Evolutionary conservation across 768 basidiomycete genomes (phyloP), one percentile per base, ranked within the genome.

Genomic region (Lactifluus subvellereus): DNA sequence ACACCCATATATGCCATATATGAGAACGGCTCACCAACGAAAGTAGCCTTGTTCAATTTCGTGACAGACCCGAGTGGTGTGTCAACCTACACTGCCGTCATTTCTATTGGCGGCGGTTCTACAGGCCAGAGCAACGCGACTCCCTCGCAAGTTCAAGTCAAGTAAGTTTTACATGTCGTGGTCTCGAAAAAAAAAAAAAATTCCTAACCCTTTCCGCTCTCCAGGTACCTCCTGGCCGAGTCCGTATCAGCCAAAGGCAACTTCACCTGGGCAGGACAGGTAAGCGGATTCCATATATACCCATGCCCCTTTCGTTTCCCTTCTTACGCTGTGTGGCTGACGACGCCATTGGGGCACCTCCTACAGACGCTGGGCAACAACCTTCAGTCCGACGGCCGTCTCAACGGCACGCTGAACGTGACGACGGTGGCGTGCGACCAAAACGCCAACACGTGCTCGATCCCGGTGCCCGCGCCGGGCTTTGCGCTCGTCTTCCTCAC

Each of bases 241-340:
- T 80, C 80, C 1, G 84, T 89, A 3, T 75, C 81, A 1, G 81
- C 83, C 60, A 85, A 82, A 69, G 77, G 74, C 52, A 84, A 88
- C 68, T 83, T 91, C 59, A 86, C 84, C 0, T 92, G 90, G 89
- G 90, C 88, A 2, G 85, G 85, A 2, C 91, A 89, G 76, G 86
- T 87, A 51, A 45, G 78, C 60, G 4, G 1, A 18, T 30, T 1
- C 14, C 30, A 9, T 2, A 16, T 38, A 42, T 7, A 10, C 37
- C 16, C 18, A 20, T 27, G 27, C 16, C 20, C 6, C 30, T 53
- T 53, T 14, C 48, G 13, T 3, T 7, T 22, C 47, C 11, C 27
- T 9, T 48, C 47, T 48, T 48, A 6, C 9, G 10, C 14, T 22
- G 14, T 48, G 7, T 48, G 11, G 50, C 37, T 35, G 37, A 33